Base-by-base conservation (phyloP, 106 monocot species). In the Dactylorhiza incarnata region DNA sequence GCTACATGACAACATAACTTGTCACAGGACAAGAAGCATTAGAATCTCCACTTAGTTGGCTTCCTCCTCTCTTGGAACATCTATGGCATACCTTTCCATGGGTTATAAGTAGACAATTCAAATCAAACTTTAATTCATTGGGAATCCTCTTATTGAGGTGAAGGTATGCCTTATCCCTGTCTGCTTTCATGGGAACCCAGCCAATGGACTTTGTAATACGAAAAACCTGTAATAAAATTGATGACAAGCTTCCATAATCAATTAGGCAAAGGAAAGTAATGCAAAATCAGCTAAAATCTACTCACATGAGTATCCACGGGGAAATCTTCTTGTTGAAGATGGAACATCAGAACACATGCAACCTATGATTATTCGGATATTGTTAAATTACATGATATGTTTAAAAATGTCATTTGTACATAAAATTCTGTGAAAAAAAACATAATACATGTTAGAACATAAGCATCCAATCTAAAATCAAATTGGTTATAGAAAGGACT, bases 251-350 rank as follows among this genome's bases (percentile, higher is more conserved):
- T 14, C 45, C 44, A 5, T 69, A 44, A 69, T 45, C 15, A n/a
- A 6, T 45, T 13, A 14, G 7, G 46, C 15, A 12, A 52, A 23
- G 9, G n/a, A 70, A 48, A 75, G 63, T 44, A 13, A n/a, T 17
- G 7, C 45, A 7, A 67, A 62, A 56, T 48, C 75, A 16, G 16
- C 73, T n/a, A 55, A 74, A 45, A 47, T 71, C 29, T 22, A 76
- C 91, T 83, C 68, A 94, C 94, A 82, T 91, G 90, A 76, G 90
- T 94, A 82, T 94, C 94, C 46, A 94, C 94, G 48, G 94, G 94
- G 53, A 94, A 94, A 81, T 94, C 91, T 68, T 89, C 86, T 84
- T 85, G 78, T 68, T 91, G 91, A 80, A 94, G 94, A 73, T 94
- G 83, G 80, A 94, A 94, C 91, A 94, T 94, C 71, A 94, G 74